A percentile compares a stretch with the other conserved stretches of the same genome.
Conservation (phyloP, 2,329 filamentous ascomycete species). For the Plenodomus biglobosus region DNA sequence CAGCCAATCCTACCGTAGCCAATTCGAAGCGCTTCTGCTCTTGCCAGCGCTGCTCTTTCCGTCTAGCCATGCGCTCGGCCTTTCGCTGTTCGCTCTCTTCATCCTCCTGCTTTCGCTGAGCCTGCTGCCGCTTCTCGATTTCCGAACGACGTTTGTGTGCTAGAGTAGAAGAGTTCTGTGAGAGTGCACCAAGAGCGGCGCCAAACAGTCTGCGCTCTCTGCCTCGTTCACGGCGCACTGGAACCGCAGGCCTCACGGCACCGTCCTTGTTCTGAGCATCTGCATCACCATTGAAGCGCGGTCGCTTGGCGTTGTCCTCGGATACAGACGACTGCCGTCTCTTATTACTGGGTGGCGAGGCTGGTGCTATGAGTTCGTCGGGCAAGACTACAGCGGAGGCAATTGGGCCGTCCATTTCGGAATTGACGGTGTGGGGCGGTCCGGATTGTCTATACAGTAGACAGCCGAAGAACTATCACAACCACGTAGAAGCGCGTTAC, state of each 20-base stretch:
- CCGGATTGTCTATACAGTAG: neutral
- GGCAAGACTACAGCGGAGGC: constrained; percentile 59
- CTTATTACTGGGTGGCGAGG: constrained; percentile 45
- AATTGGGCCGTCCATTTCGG: constrained; percentile 47
- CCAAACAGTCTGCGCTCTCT: constrained; percentile 86
- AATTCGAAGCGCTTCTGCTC: constrained; percentile 77
- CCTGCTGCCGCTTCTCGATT: constrained; percentile 79
- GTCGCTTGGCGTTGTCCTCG: constrained; percentile 56
- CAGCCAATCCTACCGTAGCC: constrained; percentile 63
- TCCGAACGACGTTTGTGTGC: constrained; percentile 71
- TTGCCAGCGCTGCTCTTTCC: constrained; percentile 61
- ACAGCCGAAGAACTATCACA: too few species aligned
- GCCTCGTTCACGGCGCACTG: constrained; percentile 65
- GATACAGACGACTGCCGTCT: constrained; percentile 58
- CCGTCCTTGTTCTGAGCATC: constrained; percentile 13
- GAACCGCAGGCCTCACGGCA: constrained; percentile 41
- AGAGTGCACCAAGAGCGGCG: constrained; percentile 74
- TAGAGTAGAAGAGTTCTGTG: constrained; percentile 64
- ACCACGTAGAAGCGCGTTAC: neutral
- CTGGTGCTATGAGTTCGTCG: constrained; percentile 41
- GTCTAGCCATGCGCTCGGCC: constrained; percentile 64
- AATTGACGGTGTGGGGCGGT: neutral
- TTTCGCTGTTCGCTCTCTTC: constrained; percentile 69
- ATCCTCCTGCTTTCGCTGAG: constrained; percentile 71
- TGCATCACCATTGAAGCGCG: constrained; percentile 49